Evolutionary conservation across 2,329 filamentous ascomycete genomes (phyloP).

Genomic region (Ceratocystis lukuohia): DNA sequence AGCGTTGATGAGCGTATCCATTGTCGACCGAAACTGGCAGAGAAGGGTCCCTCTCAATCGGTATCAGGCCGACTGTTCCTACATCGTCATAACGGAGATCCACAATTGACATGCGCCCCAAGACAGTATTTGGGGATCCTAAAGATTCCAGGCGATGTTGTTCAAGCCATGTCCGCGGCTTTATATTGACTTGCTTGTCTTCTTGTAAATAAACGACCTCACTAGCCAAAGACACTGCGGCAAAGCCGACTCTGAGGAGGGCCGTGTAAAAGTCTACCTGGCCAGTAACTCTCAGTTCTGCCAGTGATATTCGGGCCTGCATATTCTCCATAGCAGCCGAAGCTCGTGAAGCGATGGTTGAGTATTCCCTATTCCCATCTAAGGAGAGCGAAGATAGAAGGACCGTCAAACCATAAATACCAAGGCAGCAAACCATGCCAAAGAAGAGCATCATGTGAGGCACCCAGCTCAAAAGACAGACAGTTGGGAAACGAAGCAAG

Average conservation of each 20-base stretch:
- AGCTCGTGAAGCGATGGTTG: constrained; percentile 2
- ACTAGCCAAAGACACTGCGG: constrained; percentile 79
- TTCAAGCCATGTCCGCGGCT: constrained; percentile 78
- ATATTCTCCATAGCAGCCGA: constrained; percentile 67
- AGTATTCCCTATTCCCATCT: neutral
- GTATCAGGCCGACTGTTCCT: constrained; percentile 42
- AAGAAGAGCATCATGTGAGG: constrained; percentile 77
- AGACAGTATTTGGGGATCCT: constrained; percentile 43
- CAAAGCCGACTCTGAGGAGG: constrained; percentile 73
- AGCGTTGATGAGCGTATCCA: constrained; percentile 58
- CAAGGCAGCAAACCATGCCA: constrained; percentile 61
- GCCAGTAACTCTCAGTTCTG: constrained; percentile 64
- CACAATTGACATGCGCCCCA: constrained; percentile 34
- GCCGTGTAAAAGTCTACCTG: constrained; percentile 95
- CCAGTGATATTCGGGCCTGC: constrained; percentile 79
- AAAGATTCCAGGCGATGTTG: constrained; percentile 71
- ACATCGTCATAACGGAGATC: constrained; percentile 39
- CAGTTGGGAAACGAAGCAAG: constrained; percentile 76
- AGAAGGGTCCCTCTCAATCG: constrained; percentile 35
- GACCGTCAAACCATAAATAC: constrained; percentile 68
- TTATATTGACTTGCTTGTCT: constrained; percentile 60
- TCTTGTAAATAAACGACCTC: constrained; percentile 95
- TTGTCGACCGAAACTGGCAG: constrained; percentile 29
- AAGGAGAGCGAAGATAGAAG: constrained; percentile 48
- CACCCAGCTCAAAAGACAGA: constrained; percentile 89